Percentiles rank a stretch among this genome's conserved stretches.
Conservation (phyloP, 805 yeast species). For the Myxozyma mucilagina region DNA sequence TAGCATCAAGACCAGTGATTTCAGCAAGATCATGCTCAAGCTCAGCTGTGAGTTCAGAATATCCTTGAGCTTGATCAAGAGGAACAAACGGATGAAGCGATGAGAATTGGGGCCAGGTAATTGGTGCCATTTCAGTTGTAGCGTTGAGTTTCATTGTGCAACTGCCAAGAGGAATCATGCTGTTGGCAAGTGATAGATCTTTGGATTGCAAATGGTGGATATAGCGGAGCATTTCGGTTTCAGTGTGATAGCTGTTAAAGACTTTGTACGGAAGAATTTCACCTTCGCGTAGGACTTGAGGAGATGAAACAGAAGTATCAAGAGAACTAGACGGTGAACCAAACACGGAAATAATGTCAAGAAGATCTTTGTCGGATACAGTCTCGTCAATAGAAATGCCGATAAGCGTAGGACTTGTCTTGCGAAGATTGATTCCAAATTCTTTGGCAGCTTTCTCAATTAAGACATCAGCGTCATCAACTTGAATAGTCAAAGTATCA, state of each 20-base stretch:
- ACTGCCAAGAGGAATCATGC: constrained; percentile 97
- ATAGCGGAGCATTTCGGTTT: constrained; percentile 92
- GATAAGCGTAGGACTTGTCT: constrained; percentile 59
- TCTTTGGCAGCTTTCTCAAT: constrained; percentile 57
- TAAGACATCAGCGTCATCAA: constrained; percentile 62
- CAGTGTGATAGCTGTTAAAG: constrained; percentile 86
- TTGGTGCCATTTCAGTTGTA: constrained; percentile 91
- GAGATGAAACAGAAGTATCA: constrained; percentile 29
- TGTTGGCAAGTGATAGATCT: constrained; percentile 89
- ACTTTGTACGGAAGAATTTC: constrained; percentile 63
- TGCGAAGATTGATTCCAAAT: constrained; percentile 74
- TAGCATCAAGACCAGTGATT: constrained; percentile 89
- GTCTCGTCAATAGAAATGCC: constrained; percentile 93
- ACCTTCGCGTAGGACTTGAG: constrained; percentile 37
- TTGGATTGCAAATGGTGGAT: constrained; percentile 78
- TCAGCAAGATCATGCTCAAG: constrained; percentile 82
- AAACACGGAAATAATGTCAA: constrained; percentile 59
- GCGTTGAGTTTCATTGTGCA: constrained; percentile 98
- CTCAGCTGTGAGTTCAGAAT: constrained; percentile 69
- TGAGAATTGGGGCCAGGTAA: constrained; percentile 92
- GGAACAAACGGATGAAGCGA: constrained; percentile 94
- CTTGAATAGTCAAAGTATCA: constrained; percentile 68
- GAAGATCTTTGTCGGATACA: constrained; percentile 62
- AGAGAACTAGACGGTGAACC: constrained; percentile 39
- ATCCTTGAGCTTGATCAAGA: constrained; percentile 82